phyloP scores from a whole-genome alignment of 345 rosid genomes.

The Melaleuca quinquenervia region DNA sequence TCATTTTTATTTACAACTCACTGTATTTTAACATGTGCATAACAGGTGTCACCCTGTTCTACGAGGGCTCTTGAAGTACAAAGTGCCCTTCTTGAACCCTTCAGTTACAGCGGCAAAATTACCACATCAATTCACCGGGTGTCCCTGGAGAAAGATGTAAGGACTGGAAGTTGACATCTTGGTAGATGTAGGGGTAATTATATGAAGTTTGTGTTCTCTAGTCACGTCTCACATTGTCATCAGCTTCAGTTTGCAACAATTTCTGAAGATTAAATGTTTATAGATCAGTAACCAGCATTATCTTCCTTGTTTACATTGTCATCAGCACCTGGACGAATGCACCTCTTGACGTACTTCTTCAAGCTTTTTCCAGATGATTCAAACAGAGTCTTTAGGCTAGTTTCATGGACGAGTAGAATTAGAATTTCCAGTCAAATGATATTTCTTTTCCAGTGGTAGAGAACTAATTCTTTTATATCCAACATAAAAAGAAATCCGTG shows the following conservation, averaged over 20 bases:
- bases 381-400: not conserved
- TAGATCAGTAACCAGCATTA: not conserved
- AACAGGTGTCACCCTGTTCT: conserved; percentile 37
- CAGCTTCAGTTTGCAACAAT: not conserved
- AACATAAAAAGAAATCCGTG: not conserved
- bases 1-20: not conserved
- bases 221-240: not conserved
- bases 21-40: not conserved
- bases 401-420: not conserved
- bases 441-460: not conserved
- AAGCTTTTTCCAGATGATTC: not conserved
- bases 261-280: not conserved
- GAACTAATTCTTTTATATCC: not conserved
- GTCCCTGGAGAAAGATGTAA: conserved; percentile 79
- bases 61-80: conserved; percentile 18
- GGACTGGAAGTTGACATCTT: not conserved
- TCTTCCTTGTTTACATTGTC: not conserved
- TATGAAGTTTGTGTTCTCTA: not conserved
- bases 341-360: not conserved
- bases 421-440: not conserved
- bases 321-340: not conserved
- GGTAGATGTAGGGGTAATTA: not conserved
- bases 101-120: conserved; percentile 8
- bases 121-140: conserved; percentile 36
- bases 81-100: conserved; percentile 33